These are phyloP conservation scores for Pouteria campechiana DNA, from an alignment of 179 eudicot genomes.

Conservation along the genomic window DNA sequence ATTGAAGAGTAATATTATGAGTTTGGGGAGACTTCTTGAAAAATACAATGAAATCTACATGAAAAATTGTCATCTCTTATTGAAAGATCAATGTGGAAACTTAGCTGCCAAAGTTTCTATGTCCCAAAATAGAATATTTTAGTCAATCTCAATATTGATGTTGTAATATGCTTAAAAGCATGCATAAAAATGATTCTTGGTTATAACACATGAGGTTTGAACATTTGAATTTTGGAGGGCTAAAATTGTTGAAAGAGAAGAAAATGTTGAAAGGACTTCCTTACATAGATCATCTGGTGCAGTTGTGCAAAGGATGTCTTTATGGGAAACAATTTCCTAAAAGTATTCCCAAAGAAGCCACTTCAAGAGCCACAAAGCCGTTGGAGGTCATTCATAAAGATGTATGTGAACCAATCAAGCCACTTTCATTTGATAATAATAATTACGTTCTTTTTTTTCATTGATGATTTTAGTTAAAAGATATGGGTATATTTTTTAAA, in stretches of 20 bases:
- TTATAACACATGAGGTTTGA: neutral
- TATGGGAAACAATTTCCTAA: neutral
- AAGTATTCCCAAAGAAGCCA: neutral
- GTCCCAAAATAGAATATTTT: too few relatives aligned
- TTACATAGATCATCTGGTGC: neutral
- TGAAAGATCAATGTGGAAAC: too few relatives aligned
- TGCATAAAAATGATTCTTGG: neutral
- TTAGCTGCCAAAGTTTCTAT: too few relatives aligned
- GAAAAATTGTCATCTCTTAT: too few relatives aligned
- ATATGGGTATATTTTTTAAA: too few relatives aligned
- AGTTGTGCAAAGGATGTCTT: neutral
- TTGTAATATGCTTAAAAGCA: too few relatives aligned
- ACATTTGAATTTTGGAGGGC: neutral
- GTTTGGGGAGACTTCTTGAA: too few relatives aligned
- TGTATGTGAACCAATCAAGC: neutral
- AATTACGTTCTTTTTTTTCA: neutral
- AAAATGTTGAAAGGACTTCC: constrained; percentile 1
- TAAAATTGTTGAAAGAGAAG: neutral
- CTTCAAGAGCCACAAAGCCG: neutral
- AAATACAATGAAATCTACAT: too few relatives aligned
- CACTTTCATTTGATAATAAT: neutral
- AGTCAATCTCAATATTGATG: neutral
- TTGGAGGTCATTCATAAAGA: neutral
- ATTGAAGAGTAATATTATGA: too few relatives aligned
- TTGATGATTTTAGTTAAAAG: neutral